phyloP scores from a whole-genome alignment of 257 asterid species.

The Solanum chmielewskii region DNA sequence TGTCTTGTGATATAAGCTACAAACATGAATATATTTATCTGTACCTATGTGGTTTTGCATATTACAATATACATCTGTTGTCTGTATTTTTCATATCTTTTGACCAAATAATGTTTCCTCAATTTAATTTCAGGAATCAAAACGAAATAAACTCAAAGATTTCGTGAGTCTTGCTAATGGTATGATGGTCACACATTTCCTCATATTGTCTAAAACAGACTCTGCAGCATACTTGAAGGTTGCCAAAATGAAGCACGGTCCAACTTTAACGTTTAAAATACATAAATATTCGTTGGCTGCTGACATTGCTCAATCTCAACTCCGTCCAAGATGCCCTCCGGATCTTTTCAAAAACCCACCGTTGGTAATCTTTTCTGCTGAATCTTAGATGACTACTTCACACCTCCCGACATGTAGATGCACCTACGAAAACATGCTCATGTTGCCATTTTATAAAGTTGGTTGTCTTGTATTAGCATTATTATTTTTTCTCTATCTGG shows the following conservation, averaged over 20 bases:
- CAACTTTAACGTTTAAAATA: constrained; percentile 86
- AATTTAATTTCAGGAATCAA: constrained; percentile 53
- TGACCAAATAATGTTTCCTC: neutral
- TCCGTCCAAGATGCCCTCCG: constrained; percentile 68
- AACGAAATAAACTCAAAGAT: constrained; percentile 68
- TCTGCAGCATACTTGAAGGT: constrained; percentile 74
- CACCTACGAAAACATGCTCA: neutral
- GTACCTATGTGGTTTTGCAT: neutral
- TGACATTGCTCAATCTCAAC: constrained; percentile 70
- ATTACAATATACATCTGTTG: neutral
- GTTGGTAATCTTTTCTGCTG: constrained; percentile 38
- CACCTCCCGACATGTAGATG: neutral
- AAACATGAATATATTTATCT: neutral
- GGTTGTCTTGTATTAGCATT: neutral
- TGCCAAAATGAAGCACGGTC: constrained; percentile 45
- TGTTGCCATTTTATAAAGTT: neutral
- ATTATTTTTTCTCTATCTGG: neutral
- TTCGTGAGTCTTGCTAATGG: constrained; percentile 82
- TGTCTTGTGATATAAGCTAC: neutral
- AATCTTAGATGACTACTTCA: neutral
- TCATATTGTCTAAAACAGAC: constrained; percentile 72
- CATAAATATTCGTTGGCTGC: constrained; percentile 64
- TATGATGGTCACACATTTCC: constrained; percentile 92
- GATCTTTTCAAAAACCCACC: constrained; percentile 80
- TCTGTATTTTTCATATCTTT: neutral